These are phyloP conservation scores for Monilinia polystroma DNA, from an alignment of 2,329 filamentous ascomycete species.

Conservation along the genomic window DNA sequence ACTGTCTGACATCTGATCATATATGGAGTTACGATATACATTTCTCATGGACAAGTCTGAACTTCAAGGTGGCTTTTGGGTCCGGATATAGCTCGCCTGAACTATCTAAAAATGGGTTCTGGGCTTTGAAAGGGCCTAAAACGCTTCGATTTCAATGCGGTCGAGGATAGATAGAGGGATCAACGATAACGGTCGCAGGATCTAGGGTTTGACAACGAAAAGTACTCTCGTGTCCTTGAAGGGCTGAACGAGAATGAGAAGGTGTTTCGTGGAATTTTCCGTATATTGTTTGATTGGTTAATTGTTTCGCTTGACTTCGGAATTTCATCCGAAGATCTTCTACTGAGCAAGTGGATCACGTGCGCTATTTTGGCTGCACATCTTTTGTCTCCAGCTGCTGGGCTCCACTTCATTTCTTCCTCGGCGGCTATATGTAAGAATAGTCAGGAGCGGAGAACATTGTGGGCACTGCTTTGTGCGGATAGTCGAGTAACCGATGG, in stretches of 20 bases:
- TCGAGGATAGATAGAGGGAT: neutral
- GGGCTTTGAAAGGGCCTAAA: neutral
- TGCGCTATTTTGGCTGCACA: neutral
- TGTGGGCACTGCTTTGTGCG: neutral
- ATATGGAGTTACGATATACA: neutral
- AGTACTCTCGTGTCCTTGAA: neutral
- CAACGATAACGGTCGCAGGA: conserved; percentile 4
- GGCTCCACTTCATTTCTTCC: conserved; percentile 13
- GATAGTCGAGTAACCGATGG: neutral
- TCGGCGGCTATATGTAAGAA: conserved; percentile 4
- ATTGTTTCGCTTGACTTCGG: conserved; percentile 1
- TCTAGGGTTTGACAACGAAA: neutral
- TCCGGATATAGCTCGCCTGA: conserved; percentile 6
- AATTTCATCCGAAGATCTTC: conserved; percentile 7
- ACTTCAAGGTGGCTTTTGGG: neutral
- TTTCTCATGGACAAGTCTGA: neutral
- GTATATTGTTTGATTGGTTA: neutral
- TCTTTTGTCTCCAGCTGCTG: neutral
- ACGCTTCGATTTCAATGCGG: neutral
- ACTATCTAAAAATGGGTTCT: conserved; percentile 1
- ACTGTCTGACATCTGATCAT: too few relatives aligned
- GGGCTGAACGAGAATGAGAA: conserved; percentile 6
- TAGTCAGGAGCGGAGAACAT: neutral
- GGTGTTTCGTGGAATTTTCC: neutral
- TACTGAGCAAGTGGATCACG: conserved; percentile 2